A percentile compares a stretch with the other conserved stretches of the same genome.
Conservation (phyloP, 2,329 filamentous ascomycete genomes). For the Neofusicoccum sp. region DNA sequence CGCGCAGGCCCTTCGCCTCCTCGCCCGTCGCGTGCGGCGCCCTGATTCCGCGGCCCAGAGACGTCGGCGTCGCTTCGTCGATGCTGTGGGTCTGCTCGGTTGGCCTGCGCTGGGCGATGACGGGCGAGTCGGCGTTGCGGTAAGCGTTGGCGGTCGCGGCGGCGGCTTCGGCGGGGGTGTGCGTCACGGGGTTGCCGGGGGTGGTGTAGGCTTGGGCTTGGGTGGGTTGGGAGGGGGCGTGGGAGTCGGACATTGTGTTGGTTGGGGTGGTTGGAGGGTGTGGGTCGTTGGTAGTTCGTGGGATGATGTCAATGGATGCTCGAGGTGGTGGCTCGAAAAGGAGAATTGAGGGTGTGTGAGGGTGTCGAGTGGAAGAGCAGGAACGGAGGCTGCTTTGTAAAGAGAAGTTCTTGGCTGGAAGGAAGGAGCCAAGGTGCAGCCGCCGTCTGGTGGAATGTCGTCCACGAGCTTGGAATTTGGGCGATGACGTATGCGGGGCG, state of each 20-base stretch:
- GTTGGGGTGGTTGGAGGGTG: not conserved
- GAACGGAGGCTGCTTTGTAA: not conserved
- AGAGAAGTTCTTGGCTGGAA: not conserved
- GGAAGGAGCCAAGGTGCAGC: slow-evolving; percentile 1
- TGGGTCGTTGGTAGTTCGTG: not conserved
- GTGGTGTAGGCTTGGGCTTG: slow-evolving; percentile 50
- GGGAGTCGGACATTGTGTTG: slow-evolving; percentile 42
- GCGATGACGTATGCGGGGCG: slow-evolving; percentile 22
- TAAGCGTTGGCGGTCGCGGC: slow-evolving; percentile 39
- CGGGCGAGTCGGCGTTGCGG: slow-evolving; percentile 29
- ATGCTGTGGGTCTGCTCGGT: slow-evolving; percentile 36
- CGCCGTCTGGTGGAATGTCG: too few species aligned
- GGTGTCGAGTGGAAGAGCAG: too few species aligned
- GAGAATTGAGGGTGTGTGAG: not conserved
- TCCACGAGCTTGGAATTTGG: not conserved
- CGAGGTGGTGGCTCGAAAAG: not conserved
- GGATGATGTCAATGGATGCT: not conserved
- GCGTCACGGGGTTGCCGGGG: slow-evolving; percentile 48
- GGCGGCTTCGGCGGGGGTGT: slow-evolving; percentile 43
- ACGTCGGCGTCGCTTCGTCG: slow-evolving; percentile 39
- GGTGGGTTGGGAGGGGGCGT: slow-evolving; percentile 48
- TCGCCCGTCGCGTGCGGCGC: slow-evolving; percentile 44
- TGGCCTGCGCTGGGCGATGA: slow-evolving; percentile 42
- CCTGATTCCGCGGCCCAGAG: slow-evolving; percentile 46
- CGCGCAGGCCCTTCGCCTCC: slow-evolving; percentile 42